phyloP scores from a whole-genome alignment of 345 rosid genomes.

The Mallotus nudiflorus region DNA sequence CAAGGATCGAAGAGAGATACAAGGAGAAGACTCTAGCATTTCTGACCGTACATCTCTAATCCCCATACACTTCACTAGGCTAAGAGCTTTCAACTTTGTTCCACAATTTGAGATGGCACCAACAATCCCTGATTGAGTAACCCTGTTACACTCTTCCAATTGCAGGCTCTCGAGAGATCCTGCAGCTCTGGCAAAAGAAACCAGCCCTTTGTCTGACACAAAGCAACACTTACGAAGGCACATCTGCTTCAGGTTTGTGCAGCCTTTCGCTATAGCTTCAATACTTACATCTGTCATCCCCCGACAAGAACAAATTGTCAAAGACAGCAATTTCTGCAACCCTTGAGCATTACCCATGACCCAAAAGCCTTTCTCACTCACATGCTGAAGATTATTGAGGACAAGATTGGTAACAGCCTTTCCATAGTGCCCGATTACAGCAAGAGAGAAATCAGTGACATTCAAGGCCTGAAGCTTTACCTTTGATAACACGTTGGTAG shows the following conservation, averaged over 20 bases:
- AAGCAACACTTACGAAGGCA: constrained; percentile 64
- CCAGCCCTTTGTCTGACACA: constrained; percentile 60
- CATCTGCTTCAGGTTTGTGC: constrained; percentile 57
- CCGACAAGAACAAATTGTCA: constrained; percentile 56
- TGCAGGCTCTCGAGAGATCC: constrained; percentile 69
- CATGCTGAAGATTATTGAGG: constrained; percentile 51
- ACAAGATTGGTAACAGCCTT: constrained; percentile 45
- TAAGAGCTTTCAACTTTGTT: constrained; percentile 51
- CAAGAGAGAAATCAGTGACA: constrained; percentile 73
- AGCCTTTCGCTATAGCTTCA: constrained; percentile 59
- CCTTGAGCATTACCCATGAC: constrained; percentile 80
- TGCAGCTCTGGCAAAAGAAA: constrained; percentile 46
- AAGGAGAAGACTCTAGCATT: constrained; percentile 31
- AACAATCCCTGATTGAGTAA: constrained; percentile 48
- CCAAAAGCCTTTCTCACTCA: constrained; percentile 80
- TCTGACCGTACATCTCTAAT: constrained; percentile 46
- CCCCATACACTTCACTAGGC: constrained; percentile 61
- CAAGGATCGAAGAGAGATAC: constrained; percentile 51
- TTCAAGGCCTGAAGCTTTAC: constrained; percentile 70
- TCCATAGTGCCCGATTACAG: constrained; percentile 74
- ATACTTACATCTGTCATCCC: constrained; percentile 69
- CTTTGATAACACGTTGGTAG: constrained; percentile 45
- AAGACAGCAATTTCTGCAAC: constrained; percentile 44
- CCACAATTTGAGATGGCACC: constrained; percentile 50
- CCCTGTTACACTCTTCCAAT: constrained; percentile 63